Percentiles rank a stretch among this genome's conserved stretches.
These are phyloP conservation scores for Scolecobasidium constrictum DNA, from an alignment of 2,329 filamentous ascomycete species.

Conservation along the genomic window DNA sequence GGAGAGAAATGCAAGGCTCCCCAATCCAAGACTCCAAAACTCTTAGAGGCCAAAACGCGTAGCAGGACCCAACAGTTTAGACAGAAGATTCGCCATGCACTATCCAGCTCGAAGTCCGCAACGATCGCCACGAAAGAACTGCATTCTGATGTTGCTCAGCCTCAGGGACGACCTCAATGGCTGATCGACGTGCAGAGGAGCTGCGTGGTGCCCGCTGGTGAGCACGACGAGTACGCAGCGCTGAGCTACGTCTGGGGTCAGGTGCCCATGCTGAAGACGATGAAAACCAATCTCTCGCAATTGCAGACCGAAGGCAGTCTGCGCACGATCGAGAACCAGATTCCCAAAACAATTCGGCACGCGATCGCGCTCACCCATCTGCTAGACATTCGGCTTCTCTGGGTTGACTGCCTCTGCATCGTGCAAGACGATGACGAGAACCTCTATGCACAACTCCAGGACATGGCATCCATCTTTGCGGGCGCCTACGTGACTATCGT, in stretches of 20 bases:
- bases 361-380: background rate
- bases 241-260: conserved; percentile 5
- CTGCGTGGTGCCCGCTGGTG: background rate
- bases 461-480: conserved; percentile 10
- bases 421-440: conserved; percentile 5
- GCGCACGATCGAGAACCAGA: no score
- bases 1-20: background rate
- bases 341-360: background rate
- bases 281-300: background rate
- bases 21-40: no score
- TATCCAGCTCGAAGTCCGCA: no score
- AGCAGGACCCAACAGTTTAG: no score
- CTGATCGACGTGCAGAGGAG: conserved; percentile 5
- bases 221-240: background rate
- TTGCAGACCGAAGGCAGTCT: background rate
- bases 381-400: conserved; percentile 6
- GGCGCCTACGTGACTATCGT: conserved; percentile 10
- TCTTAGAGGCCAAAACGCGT: no score
- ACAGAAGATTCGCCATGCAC: conserved; percentile 21
- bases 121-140: no score
- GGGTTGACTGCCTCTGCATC: conserved; percentile 10
- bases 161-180: background rate
- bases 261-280: background rate
- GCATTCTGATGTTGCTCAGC: no score
- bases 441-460: background rate